Conservation (phyloP, 2,329 filamentous ascomycete species). For the Trichophyton rubrum region DNA sequence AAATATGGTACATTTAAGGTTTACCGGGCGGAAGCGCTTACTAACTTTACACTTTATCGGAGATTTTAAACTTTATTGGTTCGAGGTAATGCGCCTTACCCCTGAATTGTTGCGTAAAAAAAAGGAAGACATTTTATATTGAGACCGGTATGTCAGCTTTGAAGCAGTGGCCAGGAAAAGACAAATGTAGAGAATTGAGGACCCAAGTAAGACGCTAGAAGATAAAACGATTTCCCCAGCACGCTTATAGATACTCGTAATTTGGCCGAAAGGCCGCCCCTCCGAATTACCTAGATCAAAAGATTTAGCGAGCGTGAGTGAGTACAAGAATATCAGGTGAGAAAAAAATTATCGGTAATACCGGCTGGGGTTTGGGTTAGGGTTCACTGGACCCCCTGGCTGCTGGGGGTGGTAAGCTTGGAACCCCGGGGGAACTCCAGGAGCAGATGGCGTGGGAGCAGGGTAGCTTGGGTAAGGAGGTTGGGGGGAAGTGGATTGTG, state of each 20-base stretch:
- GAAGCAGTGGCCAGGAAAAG: neutral
- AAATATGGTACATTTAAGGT: neutral
- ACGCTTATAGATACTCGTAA: neutral
- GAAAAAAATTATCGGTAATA: constrained; percentile 22
- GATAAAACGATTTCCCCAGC: neutral
- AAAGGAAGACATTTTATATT: neutral
- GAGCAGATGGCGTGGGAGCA: constrained; percentile 16
- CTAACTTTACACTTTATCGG: neutral
- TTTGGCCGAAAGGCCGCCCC: neutral
- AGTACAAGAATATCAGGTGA: neutral
- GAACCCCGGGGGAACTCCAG: constrained; percentile 18
- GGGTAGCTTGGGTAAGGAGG: constrained; percentile 25
- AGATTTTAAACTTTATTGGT: neutral
- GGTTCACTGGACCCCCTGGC: constrained; percentile 10
- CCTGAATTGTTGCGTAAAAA: neutral
- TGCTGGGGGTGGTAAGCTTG: constrained; percentile 27
- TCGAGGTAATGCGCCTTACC: neutral
- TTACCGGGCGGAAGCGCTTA: neutral
- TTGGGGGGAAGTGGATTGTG: constrained; percentile 21
- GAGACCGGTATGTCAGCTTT: neutral
- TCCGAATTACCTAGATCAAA: neutral
- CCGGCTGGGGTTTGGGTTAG: constrained; percentile 27
- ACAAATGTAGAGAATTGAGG: neutral
- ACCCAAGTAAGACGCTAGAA: neutral
- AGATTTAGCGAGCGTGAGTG: neutral